Percentiles rank a stretch among this genome's conserved stretches.
Conservation (phyloP, 352 stramenopile genomes). For the Pseudoperonospora humuli region DNA sequence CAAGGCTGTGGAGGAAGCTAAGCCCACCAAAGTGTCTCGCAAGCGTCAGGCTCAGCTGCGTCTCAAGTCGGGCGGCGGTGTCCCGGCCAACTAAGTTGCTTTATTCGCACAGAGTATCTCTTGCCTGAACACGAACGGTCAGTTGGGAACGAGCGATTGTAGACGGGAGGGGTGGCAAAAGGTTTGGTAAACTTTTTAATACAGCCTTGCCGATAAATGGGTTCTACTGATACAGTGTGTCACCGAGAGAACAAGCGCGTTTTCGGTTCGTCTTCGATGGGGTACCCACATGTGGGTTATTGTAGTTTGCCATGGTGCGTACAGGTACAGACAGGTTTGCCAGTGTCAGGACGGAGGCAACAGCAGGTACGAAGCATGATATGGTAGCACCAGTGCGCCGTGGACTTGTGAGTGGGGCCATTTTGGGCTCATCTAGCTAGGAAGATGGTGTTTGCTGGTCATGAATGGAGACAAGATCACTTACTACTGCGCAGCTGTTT, state of each 20-base stretch:
- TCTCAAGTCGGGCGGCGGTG: conserved; percentile 82
- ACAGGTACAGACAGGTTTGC: conserved; percentile 14
- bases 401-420: background rate
- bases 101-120: conserved; percentile 14
- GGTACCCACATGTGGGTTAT: conserved; percentile 6
- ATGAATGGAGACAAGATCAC: conserved; percentile 28
- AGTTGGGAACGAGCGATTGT: conserved; percentile 30
- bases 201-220: conserved; percentile 70
- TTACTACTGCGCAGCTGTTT: no score
- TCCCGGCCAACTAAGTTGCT: conserved; percentile 72
- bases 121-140: conserved; percentile 26
- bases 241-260: conserved; percentile 25
- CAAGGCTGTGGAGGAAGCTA: conserved; percentile 87
- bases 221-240: conserved; percentile 53
- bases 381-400: background rate
- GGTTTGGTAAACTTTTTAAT: conserved; percentile 65
- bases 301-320: conserved; percentile 21
- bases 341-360: background rate
- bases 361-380: background rate
- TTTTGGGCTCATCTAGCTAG: conserved; percentile 1
- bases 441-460: background rate
- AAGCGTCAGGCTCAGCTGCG: conserved; percentile 86
- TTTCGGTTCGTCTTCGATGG: conserved; percentile 16
- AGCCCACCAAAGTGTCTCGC: conserved; percentile 77
- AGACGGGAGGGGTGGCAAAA: conserved; percentile 34